A percentile compares a stretch with the other conserved stretches of the same genome.
Evolutionary conservation across 352 stramenopile species (phyloP).

Genomic region (Pythium sp.): DNA sequence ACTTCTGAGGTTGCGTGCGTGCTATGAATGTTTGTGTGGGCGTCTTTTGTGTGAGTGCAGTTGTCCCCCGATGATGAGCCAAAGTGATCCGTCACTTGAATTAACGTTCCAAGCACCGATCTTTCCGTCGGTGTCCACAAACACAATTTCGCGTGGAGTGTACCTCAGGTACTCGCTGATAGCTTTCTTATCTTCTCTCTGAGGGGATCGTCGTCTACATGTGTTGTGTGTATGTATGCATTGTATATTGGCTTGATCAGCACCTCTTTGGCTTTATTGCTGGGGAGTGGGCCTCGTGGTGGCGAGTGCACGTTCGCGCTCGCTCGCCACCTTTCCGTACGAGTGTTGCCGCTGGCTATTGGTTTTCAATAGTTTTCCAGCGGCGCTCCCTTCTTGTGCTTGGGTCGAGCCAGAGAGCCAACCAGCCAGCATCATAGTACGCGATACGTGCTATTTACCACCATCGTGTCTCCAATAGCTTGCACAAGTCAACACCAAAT

Average conservation of each 20-base stretch:
- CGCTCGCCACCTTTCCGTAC: slow-evolving; percentile 25
- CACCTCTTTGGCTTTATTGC: slow-evolving; percentile 20
- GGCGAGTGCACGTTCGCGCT: slow-evolving; percentile 6
- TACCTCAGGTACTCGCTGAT: slow-evolving; percentile 72
- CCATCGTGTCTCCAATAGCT: slow-evolving; percentile 82
- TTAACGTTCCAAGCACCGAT: slow-evolving; percentile 53
- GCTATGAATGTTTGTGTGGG: background rate
- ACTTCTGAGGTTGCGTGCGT: background rate
- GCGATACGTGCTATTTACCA: slow-evolving; percentile 54
- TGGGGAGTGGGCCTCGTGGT: slow-evolving; percentile 42
- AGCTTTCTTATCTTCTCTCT: slow-evolving; percentile 70
- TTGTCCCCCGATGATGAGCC: slow-evolving; percentile 47
- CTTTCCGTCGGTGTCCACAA: slow-evolving; percentile 27
- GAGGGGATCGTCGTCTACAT: slow-evolving; percentile 36
- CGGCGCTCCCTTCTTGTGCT: slow-evolving; percentile 46
- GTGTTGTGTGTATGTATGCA: slow-evolving; percentile 11
- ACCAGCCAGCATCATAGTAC: slow-evolving; percentile 80
- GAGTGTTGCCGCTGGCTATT: slow-evolving; percentile 72
- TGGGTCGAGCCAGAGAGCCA: slow-evolving; percentile 48
- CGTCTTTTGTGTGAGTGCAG: background rate
- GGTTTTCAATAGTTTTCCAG: slow-evolving; percentile 75
- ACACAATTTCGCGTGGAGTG: slow-evolving; percentile 39
- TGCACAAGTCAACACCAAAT: slow-evolving; percentile 30
- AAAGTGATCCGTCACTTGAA: slow-evolving; percentile 10
- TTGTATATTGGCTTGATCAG: slow-evolving; percentile 27